phyloP scores from a whole-genome alignment of 495 filamentous ascomycete species.

The Tuber indicum region DNA sequence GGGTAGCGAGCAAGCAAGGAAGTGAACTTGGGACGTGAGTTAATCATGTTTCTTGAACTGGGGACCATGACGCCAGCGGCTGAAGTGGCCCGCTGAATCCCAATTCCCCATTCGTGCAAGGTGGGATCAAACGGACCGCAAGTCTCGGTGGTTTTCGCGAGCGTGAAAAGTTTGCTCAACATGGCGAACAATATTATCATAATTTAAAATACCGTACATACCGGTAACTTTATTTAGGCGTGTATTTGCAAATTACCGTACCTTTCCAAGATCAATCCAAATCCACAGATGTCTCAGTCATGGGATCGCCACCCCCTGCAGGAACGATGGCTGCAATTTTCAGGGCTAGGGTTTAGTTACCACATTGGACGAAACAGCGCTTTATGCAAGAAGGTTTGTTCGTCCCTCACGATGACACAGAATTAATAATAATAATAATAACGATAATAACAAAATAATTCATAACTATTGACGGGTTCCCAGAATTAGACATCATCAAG shows the following conservation, averaged over 20 bases:
- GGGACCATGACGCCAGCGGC: slow-evolving; percentile 31
- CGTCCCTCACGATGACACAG: not conserved
- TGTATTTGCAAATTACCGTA: not conserved
- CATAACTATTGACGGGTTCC: not conserved
- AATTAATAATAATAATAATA: not conserved
- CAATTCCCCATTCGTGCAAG: slow-evolving; percentile 8
- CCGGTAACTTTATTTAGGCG: not conserved
- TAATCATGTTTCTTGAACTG: not conserved
- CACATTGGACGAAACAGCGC: not conserved
- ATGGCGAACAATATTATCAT: not conserved
- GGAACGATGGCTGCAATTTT: not conserved
- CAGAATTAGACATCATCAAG: not conserved
- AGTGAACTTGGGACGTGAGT: not conserved
- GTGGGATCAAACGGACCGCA: not conserved
- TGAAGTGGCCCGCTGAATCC: slow-evolving; percentile 16
- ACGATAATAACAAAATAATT: not conserved
- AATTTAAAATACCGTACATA: not conserved
- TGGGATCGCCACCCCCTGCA: not conserved
- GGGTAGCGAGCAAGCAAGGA: not conserved
- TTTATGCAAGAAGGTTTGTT: not conserved
- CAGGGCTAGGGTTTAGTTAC: not conserved
- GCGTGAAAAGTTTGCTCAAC: not conserved
- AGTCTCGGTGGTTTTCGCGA: not conserved
- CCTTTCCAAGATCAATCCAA: not conserved
- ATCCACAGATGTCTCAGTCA: not conserved